Percentiles rank a stretch among this genome's conserved stretches.
phyloP scores from a whole-genome alignment of 2,329 filamentous ascomycete species.

The Ophiocordyceps sinensis region DNA sequence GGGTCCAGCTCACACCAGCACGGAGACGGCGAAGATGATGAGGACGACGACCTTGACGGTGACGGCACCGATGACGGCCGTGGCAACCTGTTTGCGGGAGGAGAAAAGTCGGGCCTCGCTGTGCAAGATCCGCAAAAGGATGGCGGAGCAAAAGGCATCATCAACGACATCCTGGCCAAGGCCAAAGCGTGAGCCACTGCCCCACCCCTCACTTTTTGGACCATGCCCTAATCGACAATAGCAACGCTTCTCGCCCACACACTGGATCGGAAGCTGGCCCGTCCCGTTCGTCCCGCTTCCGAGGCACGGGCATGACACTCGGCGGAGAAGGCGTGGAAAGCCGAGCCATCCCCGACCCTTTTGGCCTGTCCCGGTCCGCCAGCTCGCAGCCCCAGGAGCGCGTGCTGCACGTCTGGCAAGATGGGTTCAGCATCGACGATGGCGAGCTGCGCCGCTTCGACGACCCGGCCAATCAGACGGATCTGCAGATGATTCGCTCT shows the following conservation, averaged over 20 bases:
- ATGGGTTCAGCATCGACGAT: slow-evolving; percentile 77
- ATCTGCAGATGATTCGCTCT: slow-evolving; percentile 60
- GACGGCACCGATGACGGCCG: slow-evolving; percentile 43
- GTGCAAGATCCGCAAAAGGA: slow-evolving; percentile 46
- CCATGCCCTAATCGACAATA: slow-evolving; percentile 16
- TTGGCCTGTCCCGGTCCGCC: slow-evolving; percentile 12
- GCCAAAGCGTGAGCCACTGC: slow-evolving; percentile 37
- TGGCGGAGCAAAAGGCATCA: slow-evolving; percentile 36
- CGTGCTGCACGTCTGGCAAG: slow-evolving; percentile 64
- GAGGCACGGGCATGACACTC: slow-evolving; percentile 58
- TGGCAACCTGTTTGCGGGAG: slow-evolving; percentile 66
- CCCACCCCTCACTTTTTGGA: slow-evolving; percentile 1
- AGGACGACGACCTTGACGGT: slow-evolving; percentile 39
- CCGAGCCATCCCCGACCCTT: slow-evolving; percentile 50
- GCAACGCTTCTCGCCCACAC: slow-evolving; percentile 46
- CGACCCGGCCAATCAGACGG: slow-evolving; percentile 58
- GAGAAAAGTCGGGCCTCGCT: slow-evolving; percentile 66
- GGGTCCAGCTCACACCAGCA: slow-evolving; percentile 32
- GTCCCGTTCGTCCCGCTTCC: slow-evolving; percentile 42
- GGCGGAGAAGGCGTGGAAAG: slow-evolving; percentile 66
- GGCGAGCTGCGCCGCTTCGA: slow-evolving; percentile 66
- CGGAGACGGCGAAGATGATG: slow-evolving; percentile 44
- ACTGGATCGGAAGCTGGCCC: slow-evolving; percentile 33
- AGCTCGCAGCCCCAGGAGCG: slow-evolving; percentile 42
- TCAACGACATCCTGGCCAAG: slow-evolving; percentile 50